These are phyloP conservation scores for Paraconiothyrium brasiliense DNA, from an alignment of 2,329 filamentous ascomycete species.

Conservation along the genomic window DNA sequence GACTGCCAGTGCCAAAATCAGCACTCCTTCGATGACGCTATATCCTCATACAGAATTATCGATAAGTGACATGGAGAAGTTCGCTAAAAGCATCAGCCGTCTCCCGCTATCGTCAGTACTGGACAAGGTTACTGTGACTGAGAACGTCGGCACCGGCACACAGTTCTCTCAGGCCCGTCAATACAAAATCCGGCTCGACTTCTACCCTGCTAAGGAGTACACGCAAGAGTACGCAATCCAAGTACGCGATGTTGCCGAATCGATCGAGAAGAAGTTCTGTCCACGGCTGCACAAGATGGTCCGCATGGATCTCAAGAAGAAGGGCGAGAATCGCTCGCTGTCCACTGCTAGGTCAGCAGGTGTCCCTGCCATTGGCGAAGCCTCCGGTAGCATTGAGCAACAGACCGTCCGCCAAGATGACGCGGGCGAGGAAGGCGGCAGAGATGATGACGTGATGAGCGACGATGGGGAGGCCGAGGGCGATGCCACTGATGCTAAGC, in stretches of 20 bases:
- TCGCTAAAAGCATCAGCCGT: slow-evolving; percentile 91
- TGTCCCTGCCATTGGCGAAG: slow-evolving; percentile 77
- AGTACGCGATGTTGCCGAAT: slow-evolving; percentile 77
- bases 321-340: slow-evolving; percentile 66
- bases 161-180: slow-evolving; percentile 79
- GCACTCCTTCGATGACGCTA: slow-evolving; percentile 90
- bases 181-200: slow-evolving; percentile 81
- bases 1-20: slow-evolving; percentile 90
- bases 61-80: slow-evolving; percentile 74
- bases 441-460: slow-evolving; percentile 76
- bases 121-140: slow-evolving; percentile 81
- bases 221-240: slow-evolving; percentile 84
- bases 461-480: slow-evolving; percentile 67
- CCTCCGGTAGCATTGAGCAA: slow-evolving; percentile 64
- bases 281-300: slow-evolving; percentile 75
- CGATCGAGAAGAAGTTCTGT: slow-evolving; percentile 84
- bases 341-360: slow-evolving; percentile 67
- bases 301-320: slow-evolving; percentile 81
- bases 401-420: slow-evolving; percentile 56
- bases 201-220: slow-evolving; percentile 89
- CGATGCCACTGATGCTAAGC: slow-evolving; percentile 73
- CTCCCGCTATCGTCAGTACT: slow-evolving; percentile 85
- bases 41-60: slow-evolving; percentile 77
- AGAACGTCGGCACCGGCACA: slow-evolving; percentile 77
- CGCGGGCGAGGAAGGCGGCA: slow-evolving; percentile 58